Conservation (phyloP, 257 asterid species). For the Ocimum tenuiflorum region DNA sequence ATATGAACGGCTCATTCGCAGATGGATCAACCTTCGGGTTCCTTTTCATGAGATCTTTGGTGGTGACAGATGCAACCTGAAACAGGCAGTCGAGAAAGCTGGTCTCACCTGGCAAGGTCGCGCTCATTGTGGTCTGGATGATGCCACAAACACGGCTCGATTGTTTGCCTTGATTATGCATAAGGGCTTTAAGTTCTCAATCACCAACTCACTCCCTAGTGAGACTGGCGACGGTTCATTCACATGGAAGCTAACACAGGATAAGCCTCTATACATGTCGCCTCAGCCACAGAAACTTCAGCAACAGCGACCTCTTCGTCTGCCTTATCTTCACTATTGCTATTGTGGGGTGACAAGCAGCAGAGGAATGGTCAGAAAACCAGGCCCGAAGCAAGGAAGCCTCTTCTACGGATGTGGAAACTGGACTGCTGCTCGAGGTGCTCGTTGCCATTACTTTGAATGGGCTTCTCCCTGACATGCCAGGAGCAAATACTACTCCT, state of each 20-base stretch:
- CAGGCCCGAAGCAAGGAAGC: constrained; percentile 85
- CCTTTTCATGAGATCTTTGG: constrained; percentile 77
- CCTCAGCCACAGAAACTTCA: constrained; percentile 43
- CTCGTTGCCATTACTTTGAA: constrained; percentile 75
- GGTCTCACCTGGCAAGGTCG: constrained; percentile 91
- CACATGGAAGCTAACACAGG: constrained; percentile 42
- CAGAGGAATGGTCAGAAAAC: constrained; percentile 55
- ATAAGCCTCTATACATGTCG: constrained; percentile 28
- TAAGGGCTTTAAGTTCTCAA: constrained; percentile 59
- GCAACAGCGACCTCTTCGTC: constrained; percentile 30
- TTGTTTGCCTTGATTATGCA: constrained; percentile 58
- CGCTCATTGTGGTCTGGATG: constrained; percentile 88
- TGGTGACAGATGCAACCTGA: constrained; percentile 62
- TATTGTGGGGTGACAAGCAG: constrained; percentile 74
- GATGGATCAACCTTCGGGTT: constrained; percentile 87
- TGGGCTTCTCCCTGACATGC: constrained; percentile 46
- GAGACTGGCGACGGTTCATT: constrained; percentile 38
- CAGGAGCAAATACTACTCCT: constrained; percentile 8
- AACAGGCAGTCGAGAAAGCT: constrained; percentile 78
- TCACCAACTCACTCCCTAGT: constrained; percentile 55
- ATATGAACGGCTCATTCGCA: constrained; percentile 24
- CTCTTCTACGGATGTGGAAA: constrained; percentile 74
- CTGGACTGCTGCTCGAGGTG: constrained; percentile 79
- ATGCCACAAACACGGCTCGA: constrained; percentile 86
- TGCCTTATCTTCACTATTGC: constrained; percentile 44